phyloP scores from a whole-genome alignment of 78 protist genomes.

The Planoprotostelium fungivorum region DNA sequence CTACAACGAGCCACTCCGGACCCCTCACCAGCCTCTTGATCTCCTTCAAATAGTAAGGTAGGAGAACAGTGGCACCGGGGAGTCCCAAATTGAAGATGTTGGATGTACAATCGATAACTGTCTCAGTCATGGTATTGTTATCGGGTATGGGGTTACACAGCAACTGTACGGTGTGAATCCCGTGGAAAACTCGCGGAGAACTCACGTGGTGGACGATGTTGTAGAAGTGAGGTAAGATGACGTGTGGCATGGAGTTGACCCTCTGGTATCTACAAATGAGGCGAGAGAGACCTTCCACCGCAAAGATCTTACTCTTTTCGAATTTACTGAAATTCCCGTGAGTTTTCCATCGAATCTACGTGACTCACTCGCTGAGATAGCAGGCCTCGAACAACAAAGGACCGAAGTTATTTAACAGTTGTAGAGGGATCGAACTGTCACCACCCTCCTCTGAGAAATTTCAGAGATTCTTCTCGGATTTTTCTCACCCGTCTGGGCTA shows the following conservation, averaged over 20 bases:
- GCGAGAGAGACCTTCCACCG: conserved; percentile 33
- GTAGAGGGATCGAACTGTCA: background rate
- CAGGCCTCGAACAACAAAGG: background rate
- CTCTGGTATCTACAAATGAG: conserved; percentile 43
- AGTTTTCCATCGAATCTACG: no score
- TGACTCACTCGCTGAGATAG: background rate
- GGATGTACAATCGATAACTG: background rate
- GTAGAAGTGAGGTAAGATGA: conserved; percentile 26
- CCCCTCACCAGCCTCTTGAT: conserved; percentile 25
- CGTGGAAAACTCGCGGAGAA: background rate
- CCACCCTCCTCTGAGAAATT: background rate
- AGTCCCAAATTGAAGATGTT: conserved; percentile 27
- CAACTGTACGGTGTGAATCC: background rate
- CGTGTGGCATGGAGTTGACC: conserved; percentile 20
- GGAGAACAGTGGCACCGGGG: conserved; percentile 35
- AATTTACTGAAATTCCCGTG: conserved; percentile 1
- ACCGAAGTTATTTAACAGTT: background rate
- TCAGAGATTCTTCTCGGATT: background rate
- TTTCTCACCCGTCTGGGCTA: background rate
- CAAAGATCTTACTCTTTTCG: conserved; percentile 34
- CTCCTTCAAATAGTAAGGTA: conserved; percentile 32
- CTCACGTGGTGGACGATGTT: conserved; percentile 9
- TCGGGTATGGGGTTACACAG: background rate
- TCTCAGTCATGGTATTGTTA: background rate
- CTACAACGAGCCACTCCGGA: background rate